A percentile compares a stretch with the other conserved stretches of the same genome.
Evolutionary conservation across 2,329 filamentous ascomycete species (phyloP).

Genomic region (Aspergillus pseudoglaucus): DNA sequence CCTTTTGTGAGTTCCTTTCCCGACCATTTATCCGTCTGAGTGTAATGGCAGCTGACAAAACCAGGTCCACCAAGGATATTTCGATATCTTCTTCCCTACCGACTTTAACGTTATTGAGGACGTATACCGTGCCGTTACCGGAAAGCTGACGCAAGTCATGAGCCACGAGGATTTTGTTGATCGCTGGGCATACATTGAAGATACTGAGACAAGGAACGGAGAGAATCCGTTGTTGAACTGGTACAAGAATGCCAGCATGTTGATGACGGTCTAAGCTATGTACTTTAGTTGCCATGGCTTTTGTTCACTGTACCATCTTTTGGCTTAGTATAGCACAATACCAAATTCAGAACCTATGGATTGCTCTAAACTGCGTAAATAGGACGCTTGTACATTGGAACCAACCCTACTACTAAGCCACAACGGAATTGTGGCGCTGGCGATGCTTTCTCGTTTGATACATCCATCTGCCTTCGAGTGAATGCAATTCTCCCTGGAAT

Average conservation of each 20-base stretch:
- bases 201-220: slow-evolving; percentile 80
- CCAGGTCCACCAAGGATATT: slow-evolving; percentile 95
- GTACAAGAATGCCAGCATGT: slow-evolving; percentile 92
- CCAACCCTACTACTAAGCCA: too few relatives aligned
- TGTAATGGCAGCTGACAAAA: slow-evolving; percentile 4
- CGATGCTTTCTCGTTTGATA: too few relatives aligned
- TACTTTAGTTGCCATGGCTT: not conserved
- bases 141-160: slow-evolving; percentile 77
- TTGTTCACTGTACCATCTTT: not conserved
- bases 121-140: slow-evolving; percentile 87
- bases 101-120: slow-evolving; percentile 87
- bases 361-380: too few relatives aligned
- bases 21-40: not conserved
- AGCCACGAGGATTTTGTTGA: slow-evolving; percentile 87
- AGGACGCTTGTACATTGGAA: too few relatives aligned
- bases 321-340: not conserved
- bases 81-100: slow-evolving; percentile 97
- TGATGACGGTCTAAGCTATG: slow-evolving; percentile 65
- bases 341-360: not conserved
- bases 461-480: too few relatives aligned
- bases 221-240: slow-evolving; percentile 89
- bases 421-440: too few relatives aligned
- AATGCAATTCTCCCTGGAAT: too few relatives aligned
- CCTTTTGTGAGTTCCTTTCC: slow-evolving; percentile 63
- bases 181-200: slow-evolving; percentile 82